These are phyloP conservation scores for Mycena venus DNA, from an alignment of 768 basidiomycete genomes.

Conservation along the genomic window DNA sequence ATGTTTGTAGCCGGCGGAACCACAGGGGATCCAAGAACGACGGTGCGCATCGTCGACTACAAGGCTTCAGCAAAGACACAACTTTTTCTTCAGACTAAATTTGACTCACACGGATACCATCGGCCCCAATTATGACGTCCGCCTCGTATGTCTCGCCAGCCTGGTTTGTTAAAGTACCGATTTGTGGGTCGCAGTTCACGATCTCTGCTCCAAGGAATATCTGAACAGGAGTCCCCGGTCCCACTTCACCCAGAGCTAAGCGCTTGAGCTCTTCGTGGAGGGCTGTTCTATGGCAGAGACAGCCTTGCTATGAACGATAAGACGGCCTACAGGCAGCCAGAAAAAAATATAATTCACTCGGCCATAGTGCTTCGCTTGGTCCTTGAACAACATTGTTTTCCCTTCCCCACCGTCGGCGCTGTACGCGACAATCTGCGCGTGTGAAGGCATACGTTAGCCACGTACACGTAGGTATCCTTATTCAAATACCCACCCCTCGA, in stretches of 20 bases:
- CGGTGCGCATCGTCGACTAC: constrained; percentile 12
- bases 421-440: not conserved
- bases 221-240: not conserved
- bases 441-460: not conserved
- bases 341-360: not conserved
- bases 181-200: not conserved
- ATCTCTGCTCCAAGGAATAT: not conserved
- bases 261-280: constrained; percentile 4
- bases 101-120: not conserved
- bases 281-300: not conserved
- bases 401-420: not conserved
- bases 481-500: not conserved
- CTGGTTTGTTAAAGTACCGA: not conserved
- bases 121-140: constrained; percentile 10
- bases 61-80: not conserved
- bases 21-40: constrained; percentile 9
- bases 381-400: not conserved
- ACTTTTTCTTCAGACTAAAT: not conserved
- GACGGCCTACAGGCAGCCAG: too few species aligned
- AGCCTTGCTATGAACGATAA: not conserved
- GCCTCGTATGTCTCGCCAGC: constrained; percentile 2
- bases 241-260: not conserved
- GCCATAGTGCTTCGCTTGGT: not conserved
- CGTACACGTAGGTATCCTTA: not conserved
- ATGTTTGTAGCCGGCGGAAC: not conserved